Evolutionary conservation across 306 rosid genomes (phyloP).

Genomic region (Dalbergia cultrata): DNA sequence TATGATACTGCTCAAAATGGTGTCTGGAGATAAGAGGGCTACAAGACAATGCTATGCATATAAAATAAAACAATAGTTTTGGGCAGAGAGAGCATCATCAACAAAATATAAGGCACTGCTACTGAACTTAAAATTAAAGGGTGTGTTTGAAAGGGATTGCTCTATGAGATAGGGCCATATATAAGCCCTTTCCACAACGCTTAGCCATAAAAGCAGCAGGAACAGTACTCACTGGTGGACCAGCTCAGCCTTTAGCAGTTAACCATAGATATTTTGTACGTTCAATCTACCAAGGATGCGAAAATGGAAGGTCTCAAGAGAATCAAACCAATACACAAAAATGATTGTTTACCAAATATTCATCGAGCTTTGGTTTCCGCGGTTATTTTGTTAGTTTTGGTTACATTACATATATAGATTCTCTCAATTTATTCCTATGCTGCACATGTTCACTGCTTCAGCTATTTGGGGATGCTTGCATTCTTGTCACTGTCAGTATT

Average conservation of each 20-base stretch:
- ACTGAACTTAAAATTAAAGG: slow-evolving; percentile 1
- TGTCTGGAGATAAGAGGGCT: no score
- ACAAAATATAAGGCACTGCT: not conserved
- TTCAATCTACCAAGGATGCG: not conserved
- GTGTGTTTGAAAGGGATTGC: slow-evolving; percentile 36
- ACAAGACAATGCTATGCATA: no score
- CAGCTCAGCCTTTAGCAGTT: not conserved
- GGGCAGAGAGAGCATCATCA: not conserved
- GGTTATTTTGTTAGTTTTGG: not conserved
- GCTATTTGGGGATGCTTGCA: not conserved
- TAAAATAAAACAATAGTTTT: no score
- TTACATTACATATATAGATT: not conserved
- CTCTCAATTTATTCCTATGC: not conserved
- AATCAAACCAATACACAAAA: not conserved
- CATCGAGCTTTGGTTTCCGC: not conserved
- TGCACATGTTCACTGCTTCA: not conserved
- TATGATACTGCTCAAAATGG: no score
- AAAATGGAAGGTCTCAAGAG: slow-evolving; percentile 16
- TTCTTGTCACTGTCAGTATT: slow-evolving; percentile 1
- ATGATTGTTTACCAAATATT: not conserved
- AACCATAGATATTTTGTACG: not conserved
- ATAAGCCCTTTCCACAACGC: not conserved
- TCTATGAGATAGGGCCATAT: not conserved
- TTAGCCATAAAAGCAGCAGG: slow-evolving; percentile 21
- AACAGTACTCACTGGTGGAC: slow-evolving; percentile 13